Evolutionary conservation across 2,329 filamentous ascomycete species (phyloP).

Genomic region (Pyrenophora seminiperda): DNA sequence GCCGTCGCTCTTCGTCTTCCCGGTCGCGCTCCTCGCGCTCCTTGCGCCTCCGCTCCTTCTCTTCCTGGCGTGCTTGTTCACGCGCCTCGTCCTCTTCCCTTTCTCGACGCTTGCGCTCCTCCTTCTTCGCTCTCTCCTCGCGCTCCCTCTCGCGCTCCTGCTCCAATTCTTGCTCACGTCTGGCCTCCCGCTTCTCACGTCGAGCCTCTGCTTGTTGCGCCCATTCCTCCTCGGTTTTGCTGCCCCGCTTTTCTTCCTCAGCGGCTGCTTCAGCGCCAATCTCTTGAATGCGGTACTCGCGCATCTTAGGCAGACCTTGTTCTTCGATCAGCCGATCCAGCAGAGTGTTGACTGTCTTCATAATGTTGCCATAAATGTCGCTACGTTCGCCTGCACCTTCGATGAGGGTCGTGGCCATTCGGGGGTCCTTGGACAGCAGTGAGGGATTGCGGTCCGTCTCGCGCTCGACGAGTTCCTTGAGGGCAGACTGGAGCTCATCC

Average conservation of each 20-base stretch:
- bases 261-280: constrained; percentile 72
- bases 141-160: constrained; percentile 62
- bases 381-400: constrained; percentile 79
- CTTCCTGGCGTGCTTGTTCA: constrained; percentile 54
- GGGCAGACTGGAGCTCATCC: constrained; percentile 66
- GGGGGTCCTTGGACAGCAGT: constrained; percentile 73
- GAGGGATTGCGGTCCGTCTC: constrained; percentile 77
- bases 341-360: constrained; percentile 68
- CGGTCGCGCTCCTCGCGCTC: constrained; percentile 39
- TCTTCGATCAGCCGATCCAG: constrained; percentile 66
- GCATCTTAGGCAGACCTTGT: constrained; percentile 70
- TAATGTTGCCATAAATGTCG: constrained; percentile 74
- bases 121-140: constrained; percentile 61
- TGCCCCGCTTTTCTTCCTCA: constrained; percentile 67
- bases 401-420: constrained; percentile 75
- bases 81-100: constrained; percentile 53
- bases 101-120: constrained; percentile 58
- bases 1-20: constrained; percentile 41
- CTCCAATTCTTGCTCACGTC: constrained; percentile 65
- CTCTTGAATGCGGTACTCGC: constrained; percentile 69
- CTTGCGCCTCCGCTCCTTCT: constrained; percentile 50
- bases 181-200: constrained; percentile 64
- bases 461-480: constrained; percentile 71
- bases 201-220: constrained; percentile 68
- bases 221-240: constrained; percentile 77